phyloP scores from a whole-genome alignment of 352 stramenopile genomes.

The Pythium guiyangense region DNA sequence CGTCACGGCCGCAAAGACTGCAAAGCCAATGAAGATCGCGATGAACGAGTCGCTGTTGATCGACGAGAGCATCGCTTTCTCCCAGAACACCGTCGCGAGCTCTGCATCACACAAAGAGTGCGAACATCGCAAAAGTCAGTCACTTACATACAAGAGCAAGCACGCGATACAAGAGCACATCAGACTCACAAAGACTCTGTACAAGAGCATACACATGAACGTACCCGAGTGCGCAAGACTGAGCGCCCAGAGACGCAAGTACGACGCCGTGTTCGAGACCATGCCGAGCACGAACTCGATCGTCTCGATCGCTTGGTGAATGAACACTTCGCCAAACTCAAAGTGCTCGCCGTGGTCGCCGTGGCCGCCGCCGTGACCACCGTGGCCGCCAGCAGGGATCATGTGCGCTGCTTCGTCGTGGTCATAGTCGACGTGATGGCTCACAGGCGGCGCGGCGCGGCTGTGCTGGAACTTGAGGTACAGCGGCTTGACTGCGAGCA shows the following conservation, averaged over 20 bases:
- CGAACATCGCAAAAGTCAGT: too few species aligned
- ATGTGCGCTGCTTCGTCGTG: constrained; percentile 69
- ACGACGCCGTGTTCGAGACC: constrained; percentile 99
- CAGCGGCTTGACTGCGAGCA: constrained; percentile 95
- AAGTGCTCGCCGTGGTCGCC: constrained; percentile 86
- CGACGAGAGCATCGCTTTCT: constrained; percentile 97
- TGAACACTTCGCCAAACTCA: constrained; percentile 96
- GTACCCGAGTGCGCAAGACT: constrained; percentile 95
- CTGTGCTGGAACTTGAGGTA: constrained; percentile 82
- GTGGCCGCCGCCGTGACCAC: constrained; percentile 26
- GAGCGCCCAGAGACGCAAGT: constrained; percentile 98
- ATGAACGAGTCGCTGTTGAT: constrained; percentile 97
- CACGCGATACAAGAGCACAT: too few species aligned
- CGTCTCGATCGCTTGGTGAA: constrained; percentile 99
- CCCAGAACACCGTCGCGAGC: constrained; percentile 94
- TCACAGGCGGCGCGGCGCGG: constrained; percentile 42
- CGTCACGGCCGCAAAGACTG: constrained; percentile 91
- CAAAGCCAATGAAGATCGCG: constrained; percentile 94
- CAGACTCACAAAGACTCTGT: too few species aligned
- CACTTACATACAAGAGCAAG: too few species aligned
- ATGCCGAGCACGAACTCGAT: constrained; percentile 99
- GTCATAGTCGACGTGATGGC: constrained; percentile 73
- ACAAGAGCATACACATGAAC: constrained; percentile 8
- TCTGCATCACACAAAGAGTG: too few species aligned
- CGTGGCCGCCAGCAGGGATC: constrained; percentile 28